phyloP scores from a whole-genome alignment of 148 eudicot genomes.

The Vaccinium myrtillus region DNA sequence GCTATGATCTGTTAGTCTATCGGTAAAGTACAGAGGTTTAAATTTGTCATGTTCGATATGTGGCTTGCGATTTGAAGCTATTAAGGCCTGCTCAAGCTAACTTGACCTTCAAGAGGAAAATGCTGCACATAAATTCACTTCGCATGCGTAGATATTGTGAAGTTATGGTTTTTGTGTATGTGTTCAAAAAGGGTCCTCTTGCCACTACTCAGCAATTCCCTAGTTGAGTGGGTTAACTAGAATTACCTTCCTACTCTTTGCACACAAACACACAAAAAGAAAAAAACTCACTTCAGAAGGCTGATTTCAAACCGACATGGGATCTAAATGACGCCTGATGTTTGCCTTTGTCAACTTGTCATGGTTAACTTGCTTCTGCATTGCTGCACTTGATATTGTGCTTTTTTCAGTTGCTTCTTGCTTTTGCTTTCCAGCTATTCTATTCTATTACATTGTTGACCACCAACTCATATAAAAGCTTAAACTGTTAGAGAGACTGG shows the following conservation, averaged over 20 bases:
- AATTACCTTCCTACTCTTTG: too few species aligned
- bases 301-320: background rate
- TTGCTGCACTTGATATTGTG: background rate
- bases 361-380: background rate
- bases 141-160: too few species aligned
- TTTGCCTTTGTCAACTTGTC: background rate
- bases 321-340: background rate
- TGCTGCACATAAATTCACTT: background rate
- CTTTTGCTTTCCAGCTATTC: background rate
- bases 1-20: constrained; percentile 11
- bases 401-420: background rate
- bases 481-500: too few species aligned
- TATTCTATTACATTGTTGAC: background rate
- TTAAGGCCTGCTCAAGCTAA: constrained; percentile 3
- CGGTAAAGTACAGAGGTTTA: background rate
- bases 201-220: too few species aligned
- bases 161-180: too few species aligned
- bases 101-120: background rate
- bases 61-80: background rate
- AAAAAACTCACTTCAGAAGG: background rate
- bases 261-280: too few species aligned
- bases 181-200: too few species aligned
- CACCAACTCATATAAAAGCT: too few species aligned
- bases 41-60: background rate
- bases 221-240: too few species aligned